phyloP scores from a whole-genome alignment of 2,329 filamentous ascomycete species.

The Sporothrix variecibatus region DNA sequence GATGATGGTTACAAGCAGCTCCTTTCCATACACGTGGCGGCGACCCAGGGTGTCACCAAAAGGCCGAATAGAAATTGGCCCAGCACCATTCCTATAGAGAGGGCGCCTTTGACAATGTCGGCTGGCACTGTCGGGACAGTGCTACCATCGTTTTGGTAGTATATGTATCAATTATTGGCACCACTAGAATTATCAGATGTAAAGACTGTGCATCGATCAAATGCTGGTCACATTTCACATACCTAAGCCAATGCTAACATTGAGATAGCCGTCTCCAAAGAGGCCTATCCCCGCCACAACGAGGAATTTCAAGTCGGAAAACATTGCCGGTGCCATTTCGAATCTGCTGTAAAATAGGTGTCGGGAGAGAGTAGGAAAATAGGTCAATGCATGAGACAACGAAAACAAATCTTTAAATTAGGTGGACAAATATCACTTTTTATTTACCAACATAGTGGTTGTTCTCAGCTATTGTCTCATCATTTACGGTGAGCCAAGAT shows the following conservation, averaged over 20 bases:
- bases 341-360: not conserved
- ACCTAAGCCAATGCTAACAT: not conserved
- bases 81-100: constrained; percentile 64
- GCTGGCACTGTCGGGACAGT: constrained; percentile 57
- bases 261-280: constrained; percentile 2
- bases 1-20: constrained; percentile 41
- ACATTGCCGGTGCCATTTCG: not conserved
- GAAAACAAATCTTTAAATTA: not conserved
- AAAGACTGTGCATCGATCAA: not conserved
- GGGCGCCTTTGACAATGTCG: constrained; percentile 66
- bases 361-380: not conserved
- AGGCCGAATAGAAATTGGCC: constrained; percentile 65
- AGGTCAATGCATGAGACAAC: not conserved
- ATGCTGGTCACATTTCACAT: too few species aligned
- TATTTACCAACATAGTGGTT: too few species aligned
- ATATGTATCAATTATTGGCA: constrained; percentile 21
- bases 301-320: not conserved
- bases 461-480: too few species aligned
- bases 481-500: too few species aligned
- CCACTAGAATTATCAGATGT: not conserved
- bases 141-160: constrained; percentile 13
- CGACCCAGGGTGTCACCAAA: constrained; percentile 65
- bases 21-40: constrained; percentile 67
- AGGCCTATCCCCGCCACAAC: not conserved
- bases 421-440: not conserved